A percentile compares a stretch with the other conserved stretches of the same genome.
Conservation (phyloP, 208 protist genomes). For the Angomonas deanei region DNA sequence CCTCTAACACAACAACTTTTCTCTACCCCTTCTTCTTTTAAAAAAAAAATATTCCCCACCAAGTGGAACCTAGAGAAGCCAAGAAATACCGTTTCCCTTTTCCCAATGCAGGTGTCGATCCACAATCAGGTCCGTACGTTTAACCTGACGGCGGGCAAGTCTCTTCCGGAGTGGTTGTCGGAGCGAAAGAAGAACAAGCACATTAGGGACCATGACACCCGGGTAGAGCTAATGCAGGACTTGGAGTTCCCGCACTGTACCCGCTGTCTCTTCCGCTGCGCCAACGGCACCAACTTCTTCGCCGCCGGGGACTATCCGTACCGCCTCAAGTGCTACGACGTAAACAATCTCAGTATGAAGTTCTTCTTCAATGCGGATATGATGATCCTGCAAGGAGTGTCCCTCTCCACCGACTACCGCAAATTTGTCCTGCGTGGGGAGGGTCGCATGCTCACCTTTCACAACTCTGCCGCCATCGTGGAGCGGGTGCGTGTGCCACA, state of each 20-base stretch:
- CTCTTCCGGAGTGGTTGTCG: conserved; percentile 79
- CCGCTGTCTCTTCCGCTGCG: conserved; percentile 68
- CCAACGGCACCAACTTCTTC: conserved; percentile 82
- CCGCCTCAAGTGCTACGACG: conserved; percentile 86
- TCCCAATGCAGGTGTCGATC: conserved; percentile 72
- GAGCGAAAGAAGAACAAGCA: conserved; percentile 69
- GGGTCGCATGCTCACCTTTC: conserved; percentile 77
- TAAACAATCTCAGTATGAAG: conserved; percentile 90
- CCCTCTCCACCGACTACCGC: conserved; percentile 82
- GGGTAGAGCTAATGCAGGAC: conserved; percentile 86
- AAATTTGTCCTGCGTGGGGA: conserved; percentile 84
- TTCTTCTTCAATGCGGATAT: conserved; percentile 89
- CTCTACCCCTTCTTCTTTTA: conserved; percentile 13
- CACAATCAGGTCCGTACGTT: conserved; percentile 87
- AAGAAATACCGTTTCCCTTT: conserved; percentile 3
- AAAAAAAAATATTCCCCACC: neutral
- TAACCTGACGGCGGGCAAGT: conserved; percentile 86
- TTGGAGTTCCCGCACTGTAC: conserved; percentile 85
- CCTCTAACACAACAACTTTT: too few relatives aligned
- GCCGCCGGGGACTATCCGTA: conserved; percentile 85
- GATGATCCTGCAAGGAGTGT: conserved; percentile 72
- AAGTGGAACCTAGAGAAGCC: neutral
- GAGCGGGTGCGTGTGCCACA: conserved; percentile 80
- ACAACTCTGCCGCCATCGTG: conserved; percentile 74
- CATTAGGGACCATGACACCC: conserved; percentile 41